Percentiles rank a stretch among this genome's conserved stretches.
Conservation (phyloP, 176 grass and related monocot genomes). For the Thalia dealbata region DNA sequence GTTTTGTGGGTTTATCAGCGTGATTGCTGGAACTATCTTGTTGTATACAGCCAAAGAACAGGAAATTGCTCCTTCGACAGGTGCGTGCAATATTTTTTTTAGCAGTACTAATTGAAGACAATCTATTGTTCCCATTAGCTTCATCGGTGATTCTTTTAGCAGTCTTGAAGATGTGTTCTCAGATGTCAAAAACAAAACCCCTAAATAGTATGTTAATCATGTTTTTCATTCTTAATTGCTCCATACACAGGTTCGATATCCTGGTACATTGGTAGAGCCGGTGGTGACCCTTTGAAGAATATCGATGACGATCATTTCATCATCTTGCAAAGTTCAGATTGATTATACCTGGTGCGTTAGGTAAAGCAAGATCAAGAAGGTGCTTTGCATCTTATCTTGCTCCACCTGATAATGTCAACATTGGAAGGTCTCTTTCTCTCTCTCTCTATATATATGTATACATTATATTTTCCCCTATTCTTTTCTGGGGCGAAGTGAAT, state of each 20-base stretch:
- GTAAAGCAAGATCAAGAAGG: not conserved
- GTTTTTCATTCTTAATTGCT: conserved; percentile 36
- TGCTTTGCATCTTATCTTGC: not conserved
- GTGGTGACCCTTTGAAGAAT: conserved; percentile 69
- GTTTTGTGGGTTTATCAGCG: conserved; percentile 78
- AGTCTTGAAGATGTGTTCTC: not conserved
- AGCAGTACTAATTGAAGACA: too few relatives aligned
- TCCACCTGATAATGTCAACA: too few relatives aligned
- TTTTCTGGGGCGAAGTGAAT: not conserved
- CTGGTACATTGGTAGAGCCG: conserved; percentile 71
- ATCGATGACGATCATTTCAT: conserved; percentile 76
- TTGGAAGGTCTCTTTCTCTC: not conserved
- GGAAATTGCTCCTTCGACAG: conserved; percentile 43
- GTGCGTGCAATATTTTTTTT: conserved; percentile 21
- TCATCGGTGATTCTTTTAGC: not conserved
- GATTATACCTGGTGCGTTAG: not conserved
- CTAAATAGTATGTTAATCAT: conserved; percentile 15
- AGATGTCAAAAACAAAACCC: too few relatives aligned
- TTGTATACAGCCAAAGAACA: conserved; percentile 66
- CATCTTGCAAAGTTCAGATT: conserved; percentile 48
- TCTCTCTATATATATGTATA: too few relatives aligned
- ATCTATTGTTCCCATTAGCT: not conserved
- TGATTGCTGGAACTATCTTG: conserved; percentile 83
- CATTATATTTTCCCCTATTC: not conserved
- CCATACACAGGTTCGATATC: conserved; percentile 75